A percentile compares a stretch with the other conserved stretches of the same genome.
These are phyloP conservation scores for Brettanomyces sp. DNA, from an alignment of 805 yeast genomes.

Conservation along the genomic window DNA sequence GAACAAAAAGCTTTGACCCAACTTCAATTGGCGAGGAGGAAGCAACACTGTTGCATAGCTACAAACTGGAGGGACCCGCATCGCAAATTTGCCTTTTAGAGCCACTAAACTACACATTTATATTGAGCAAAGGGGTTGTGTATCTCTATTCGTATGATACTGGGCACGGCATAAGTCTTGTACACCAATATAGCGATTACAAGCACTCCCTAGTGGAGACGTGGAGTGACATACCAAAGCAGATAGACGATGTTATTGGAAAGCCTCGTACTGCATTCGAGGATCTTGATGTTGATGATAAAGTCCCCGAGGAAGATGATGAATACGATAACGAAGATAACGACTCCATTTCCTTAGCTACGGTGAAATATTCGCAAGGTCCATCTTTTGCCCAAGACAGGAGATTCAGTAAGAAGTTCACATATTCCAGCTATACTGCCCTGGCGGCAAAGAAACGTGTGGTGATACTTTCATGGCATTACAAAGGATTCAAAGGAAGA, in stretches of 20 bases:
- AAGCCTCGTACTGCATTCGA: constrained; percentile 1
- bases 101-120: constrained; percentile 22
- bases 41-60: constrained; percentile 9
- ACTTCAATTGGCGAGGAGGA: constrained; percentile 7
- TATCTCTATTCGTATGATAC: constrained; percentile 21
- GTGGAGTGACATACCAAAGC: constrained; percentile 11
- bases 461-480: constrained; percentile 15
- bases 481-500: constrained; percentile 13
- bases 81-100: constrained; percentile 25
- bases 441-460: constrained; percentile 16
- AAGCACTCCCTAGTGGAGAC: constrained; percentile 22
- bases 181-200: constrained; percentile 24
- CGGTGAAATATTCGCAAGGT: constrained; percentile 11
- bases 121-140: constrained; percentile 22
- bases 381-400: neutral
- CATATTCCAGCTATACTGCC: constrained; percentile 12
- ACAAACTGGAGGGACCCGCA: constrained; percentile 14
- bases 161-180: constrained; percentile 13
- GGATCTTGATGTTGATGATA: constrained; percentile 5
- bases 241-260: neutral
- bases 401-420: constrained; percentile 4
- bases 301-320: constrained; percentile 16
- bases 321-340: constrained; percentile 12
- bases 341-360: constrained; percentile 25
- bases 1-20: neutral